phyloP scores from a whole-genome alignment of 1,139 yeast species.

The Suhomyces kunorum region DNA sequence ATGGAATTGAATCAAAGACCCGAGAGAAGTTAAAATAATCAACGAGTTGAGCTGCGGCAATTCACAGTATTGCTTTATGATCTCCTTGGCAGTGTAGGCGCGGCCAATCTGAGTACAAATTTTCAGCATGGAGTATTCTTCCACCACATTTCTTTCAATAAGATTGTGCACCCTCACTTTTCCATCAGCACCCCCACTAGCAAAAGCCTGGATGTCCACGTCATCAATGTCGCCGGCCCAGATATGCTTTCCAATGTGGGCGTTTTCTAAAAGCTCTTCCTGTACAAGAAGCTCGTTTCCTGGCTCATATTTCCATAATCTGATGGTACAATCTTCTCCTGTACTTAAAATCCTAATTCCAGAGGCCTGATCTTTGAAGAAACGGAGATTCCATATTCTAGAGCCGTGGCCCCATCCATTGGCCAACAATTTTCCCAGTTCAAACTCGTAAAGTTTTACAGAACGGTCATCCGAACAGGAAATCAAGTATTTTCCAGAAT shows the following conservation, averaged over 20 bases:
- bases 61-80: slow-evolving; percentile 61
- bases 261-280: slow-evolving; percentile 46
- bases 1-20: slow-evolving; percentile 46
- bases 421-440: slow-evolving; percentile 57
- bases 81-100: slow-evolving; percentile 48
- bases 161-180: slow-evolving; percentile 65
- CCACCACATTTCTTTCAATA: slow-evolving; percentile 21
- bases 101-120: slow-evolving; percentile 29
- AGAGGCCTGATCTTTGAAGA: slow-evolving; percentile 37
- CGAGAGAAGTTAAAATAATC: slow-evolving; percentile 63
- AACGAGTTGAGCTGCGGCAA: slow-evolving; percentile 38
- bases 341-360: slow-evolving; percentile 56
- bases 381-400: slow-evolving; percentile 82
- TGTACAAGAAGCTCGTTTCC: slow-evolving; percentile 27
- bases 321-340: slow-evolving; percentile 89
- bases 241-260: slow-evolving; percentile 82
- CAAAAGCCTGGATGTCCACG: slow-evolving; percentile 45
- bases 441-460: slow-evolving; percentile 69
- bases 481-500: slow-evolving; percentile 54
- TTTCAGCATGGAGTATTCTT: slow-evolving; percentile 8
- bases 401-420: slow-evolving; percentile 98
- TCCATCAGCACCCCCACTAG: slow-evolving; percentile 92
- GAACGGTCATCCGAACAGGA: slow-evolving; percentile 96
- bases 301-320: slow-evolving; percentile 63
- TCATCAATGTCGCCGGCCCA: slow-evolving; percentile 77